A percentile compares a stretch with the other conserved stretches of the same genome.
Conservation (phyloP, 2,329 filamentous ascomycete species). For the Colletotrichum godetiae region DNA sequence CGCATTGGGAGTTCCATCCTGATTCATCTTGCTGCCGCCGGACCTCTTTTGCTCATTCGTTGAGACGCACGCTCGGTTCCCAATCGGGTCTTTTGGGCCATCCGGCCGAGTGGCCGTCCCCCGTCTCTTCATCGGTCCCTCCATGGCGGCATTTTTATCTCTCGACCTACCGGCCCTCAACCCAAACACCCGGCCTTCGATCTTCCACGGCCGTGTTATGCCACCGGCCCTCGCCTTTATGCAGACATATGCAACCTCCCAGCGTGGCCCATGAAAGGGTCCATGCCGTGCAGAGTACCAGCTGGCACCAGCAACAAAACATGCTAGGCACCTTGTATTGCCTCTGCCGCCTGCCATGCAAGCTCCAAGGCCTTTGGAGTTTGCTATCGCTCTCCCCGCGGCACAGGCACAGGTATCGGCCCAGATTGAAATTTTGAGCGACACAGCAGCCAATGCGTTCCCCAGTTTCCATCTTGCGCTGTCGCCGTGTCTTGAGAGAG, state of each 20-base stretch:
- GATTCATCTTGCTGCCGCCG: slow-evolving; percentile 8
- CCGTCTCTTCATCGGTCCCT: neutral
- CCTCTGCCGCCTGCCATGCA: neutral
- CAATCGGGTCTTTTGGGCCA: slow-evolving; percentile 17
- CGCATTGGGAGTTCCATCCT: slow-evolving; percentile 20
- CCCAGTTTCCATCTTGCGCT: slow-evolving; percentile 19
- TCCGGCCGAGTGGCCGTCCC: slow-evolving; percentile 17
- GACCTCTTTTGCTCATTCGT: slow-evolving; percentile 11
- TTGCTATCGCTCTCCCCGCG: slow-evolving; percentile 16
- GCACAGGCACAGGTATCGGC: slow-evolving; percentile 8
- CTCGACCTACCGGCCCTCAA: neutral
- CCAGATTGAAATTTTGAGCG: slow-evolving; percentile 29
- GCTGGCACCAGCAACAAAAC: neutral
- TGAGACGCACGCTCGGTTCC: slow-evolving; percentile 25
- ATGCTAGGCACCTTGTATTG: neutral
- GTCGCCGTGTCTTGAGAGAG: slow-evolving; percentile 6
- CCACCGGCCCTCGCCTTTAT: neutral
- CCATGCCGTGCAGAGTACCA: neutral
- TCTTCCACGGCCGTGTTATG: slow-evolving; percentile 4
- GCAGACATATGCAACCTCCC: neutral
- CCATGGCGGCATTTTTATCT: neutral
- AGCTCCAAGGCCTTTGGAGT: neutral
- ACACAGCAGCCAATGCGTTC: slow-evolving; percentile 26
- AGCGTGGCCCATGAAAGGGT: neutral
- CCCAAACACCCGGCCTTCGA: neutral